Evolutionary conservation across 192 early-diverging fungal genomes (phyloP).

Genomic region (Dissophora ornata): DNA sequence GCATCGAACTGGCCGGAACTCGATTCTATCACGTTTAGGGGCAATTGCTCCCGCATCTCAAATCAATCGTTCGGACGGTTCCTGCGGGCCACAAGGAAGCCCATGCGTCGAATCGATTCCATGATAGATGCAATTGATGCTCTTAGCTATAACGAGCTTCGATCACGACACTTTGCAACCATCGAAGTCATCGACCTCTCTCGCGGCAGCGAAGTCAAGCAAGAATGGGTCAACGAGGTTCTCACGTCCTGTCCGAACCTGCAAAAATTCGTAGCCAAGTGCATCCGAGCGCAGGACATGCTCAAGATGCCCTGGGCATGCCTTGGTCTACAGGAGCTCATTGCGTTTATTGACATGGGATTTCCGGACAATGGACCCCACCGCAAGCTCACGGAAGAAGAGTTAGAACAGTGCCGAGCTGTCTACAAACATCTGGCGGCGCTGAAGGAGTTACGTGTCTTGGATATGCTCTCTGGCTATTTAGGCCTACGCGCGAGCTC

Average conservation of each 20-base stretch:
- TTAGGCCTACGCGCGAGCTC: too few relatives aligned
- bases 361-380: not conserved
- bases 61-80: too few relatives aligned
- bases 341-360: conserved; percentile 13
- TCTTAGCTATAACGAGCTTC: too few relatives aligned
- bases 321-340: not conserved
- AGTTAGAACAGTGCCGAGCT: not conserved
- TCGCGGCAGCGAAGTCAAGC: not conserved
- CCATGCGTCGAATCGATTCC: too few relatives aligned
- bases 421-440: conserved; percentile 6
- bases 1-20: conserved; percentile 10
- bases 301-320: conserved; percentile 12
- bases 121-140: too few relatives aligned
- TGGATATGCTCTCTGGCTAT: not conserved
- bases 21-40: not conserved
- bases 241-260: not conserved
- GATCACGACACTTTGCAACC: conserved; percentile 21
- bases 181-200: not conserved
- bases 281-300: not conserved
- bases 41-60: too few relatives aligned
- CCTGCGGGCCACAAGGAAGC: too few relatives aligned
- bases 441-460: not conserved
- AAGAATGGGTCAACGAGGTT: not conserved
- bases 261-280: not conserved
- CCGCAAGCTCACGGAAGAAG: not conserved